Conservation (phyloP, 2,329 filamentous ascomycete species). For the Alternaria gaisen region DNA sequence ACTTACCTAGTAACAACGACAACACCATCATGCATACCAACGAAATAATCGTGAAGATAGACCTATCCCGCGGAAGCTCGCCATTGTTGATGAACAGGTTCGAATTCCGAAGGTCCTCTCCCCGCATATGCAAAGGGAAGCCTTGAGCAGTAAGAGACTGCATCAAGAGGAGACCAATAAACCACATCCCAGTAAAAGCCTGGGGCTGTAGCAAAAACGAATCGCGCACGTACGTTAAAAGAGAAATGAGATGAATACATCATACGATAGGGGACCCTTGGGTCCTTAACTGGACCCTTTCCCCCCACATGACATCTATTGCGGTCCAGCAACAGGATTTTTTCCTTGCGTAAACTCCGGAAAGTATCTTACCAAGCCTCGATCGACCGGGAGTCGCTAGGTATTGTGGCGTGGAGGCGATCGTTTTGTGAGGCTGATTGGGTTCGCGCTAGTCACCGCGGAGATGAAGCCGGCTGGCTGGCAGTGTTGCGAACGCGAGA, state of each 20-base stretch:
- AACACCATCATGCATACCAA: slow-evolving; percentile 12
- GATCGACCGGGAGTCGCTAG: background rate
- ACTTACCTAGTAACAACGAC: slow-evolving; percentile 11
- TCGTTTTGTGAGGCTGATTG: slow-evolving; percentile 8
- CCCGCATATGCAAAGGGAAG: background rate
- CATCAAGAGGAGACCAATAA: slow-evolving; percentile 4
- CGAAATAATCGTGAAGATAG: slow-evolving; percentile 4
- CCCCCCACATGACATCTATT: background rate
- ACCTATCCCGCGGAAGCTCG: slow-evolving; percentile 1
- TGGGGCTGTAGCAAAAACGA: background rate
- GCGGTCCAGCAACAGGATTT: slow-evolving; percentile 2
- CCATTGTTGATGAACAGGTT: slow-evolving; percentile 1
- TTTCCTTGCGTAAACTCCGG: slow-evolving; percentile 4
- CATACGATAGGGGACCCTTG: slow-evolving; percentile 1
- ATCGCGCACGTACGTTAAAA: background rate
- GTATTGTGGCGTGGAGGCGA: slow-evolving; percentile 3
- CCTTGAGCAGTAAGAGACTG: background rate
- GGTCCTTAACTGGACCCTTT: slow-evolving; percentile 10
- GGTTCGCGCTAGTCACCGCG: slow-evolving; percentile 4
- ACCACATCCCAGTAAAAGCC: background rate
- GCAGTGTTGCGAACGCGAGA: background rate
- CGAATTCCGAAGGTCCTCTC: background rate
- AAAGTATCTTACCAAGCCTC: background rate
- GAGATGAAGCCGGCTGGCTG: background rate
- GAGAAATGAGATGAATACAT: background rate